These are phyloP conservation scores for Skeletonema menzelii DNA, from an alignment of 108 stramenopile genomes.

Conservation along the genomic window DNA sequence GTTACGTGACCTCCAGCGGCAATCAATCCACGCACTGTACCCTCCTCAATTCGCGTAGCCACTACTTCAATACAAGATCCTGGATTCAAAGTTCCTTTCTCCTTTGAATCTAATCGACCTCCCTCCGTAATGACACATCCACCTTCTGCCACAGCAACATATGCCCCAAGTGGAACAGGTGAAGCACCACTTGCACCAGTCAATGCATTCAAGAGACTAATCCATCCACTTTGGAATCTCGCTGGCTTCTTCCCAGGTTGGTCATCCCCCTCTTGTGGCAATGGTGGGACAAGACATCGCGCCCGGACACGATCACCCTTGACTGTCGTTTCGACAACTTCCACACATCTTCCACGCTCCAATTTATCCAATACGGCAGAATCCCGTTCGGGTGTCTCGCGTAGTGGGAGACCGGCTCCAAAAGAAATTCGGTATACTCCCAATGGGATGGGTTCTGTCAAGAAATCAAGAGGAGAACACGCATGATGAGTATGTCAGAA, in stretches of 20 bases:
- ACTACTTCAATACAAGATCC: constrained; percentile 41
- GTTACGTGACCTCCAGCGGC: constrained; percentile 36
- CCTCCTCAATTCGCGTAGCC: constrained; percentile 39
- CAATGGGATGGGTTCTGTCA: constrained; percentile 31
- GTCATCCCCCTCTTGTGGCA: constrained; percentile 1
- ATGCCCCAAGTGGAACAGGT: constrained; percentile 40
- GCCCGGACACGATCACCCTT: constrained; percentile 40
- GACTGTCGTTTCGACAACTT: constrained; percentile 42
- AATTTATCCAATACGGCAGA: constrained; percentile 31
- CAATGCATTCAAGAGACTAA: constrained; percentile 34
- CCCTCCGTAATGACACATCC: constrained; percentile 44
- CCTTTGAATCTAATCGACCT: constrained; percentile 36
- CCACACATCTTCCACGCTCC: constrained; percentile 34
- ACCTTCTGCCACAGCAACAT: constrained; percentile 32
- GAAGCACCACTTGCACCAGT: constrained; percentile 22
- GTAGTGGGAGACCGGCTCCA: constrained; percentile 25
- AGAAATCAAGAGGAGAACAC: background rate
- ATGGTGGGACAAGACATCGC: constrained; percentile 21
- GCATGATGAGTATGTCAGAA: background rate
- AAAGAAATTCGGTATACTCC: constrained; percentile 44
- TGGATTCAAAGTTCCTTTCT: constrained; percentile 21
- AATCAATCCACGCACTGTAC: constrained; percentile 38
- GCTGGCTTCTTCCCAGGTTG: background rate
- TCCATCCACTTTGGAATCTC: constrained; percentile 39
- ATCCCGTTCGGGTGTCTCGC: constrained; percentile 41